These are phyloP conservation scores for Solanum chacoense DNA, from an alignment of 305 asterid genomes.

Conservation along the genomic window DNA sequence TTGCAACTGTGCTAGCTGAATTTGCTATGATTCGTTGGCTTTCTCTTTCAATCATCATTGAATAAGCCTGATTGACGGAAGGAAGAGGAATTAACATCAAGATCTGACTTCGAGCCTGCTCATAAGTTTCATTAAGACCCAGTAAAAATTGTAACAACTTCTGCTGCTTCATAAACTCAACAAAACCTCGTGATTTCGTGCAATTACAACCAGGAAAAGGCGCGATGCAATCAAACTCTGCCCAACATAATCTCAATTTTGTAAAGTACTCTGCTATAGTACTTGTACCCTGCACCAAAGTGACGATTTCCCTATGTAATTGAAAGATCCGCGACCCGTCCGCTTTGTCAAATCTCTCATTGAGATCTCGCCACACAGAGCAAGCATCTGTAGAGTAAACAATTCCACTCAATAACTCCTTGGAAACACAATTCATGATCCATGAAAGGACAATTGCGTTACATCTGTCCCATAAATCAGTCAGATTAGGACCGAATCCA, in stretches of 20 bases:
- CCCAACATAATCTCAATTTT: neutral
- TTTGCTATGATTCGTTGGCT: too few species aligned
- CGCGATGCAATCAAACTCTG: neutral
- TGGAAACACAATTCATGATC: too few species aligned
- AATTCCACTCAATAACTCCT: too few species aligned
- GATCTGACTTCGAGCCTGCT: neutral
- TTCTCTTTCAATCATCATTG: neutral
- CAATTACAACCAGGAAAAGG: neutral
- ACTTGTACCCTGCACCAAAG: neutral
- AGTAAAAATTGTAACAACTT: neutral
- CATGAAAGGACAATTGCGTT: too few species aligned
- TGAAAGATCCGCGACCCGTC: too few species aligned
- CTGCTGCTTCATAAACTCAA: too few species aligned
- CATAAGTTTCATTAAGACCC: neutral
- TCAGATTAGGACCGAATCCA: neutral
- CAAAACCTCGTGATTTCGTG: neutral
- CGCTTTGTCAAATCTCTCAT: too few species aligned
- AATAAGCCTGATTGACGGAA: neutral
- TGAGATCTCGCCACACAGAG: too few species aligned
- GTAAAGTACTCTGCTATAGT: neutral
- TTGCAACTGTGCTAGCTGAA: too few species aligned
- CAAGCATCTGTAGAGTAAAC: too few species aligned
- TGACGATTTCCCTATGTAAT: too few species aligned
- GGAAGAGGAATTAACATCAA: neutral
- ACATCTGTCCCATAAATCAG: too few species aligned